These are phyloP conservation scores for Diplodia corticola DNA, from an alignment of 2,329 filamentous ascomycete genomes.

Conservation along the genomic window DNA sequence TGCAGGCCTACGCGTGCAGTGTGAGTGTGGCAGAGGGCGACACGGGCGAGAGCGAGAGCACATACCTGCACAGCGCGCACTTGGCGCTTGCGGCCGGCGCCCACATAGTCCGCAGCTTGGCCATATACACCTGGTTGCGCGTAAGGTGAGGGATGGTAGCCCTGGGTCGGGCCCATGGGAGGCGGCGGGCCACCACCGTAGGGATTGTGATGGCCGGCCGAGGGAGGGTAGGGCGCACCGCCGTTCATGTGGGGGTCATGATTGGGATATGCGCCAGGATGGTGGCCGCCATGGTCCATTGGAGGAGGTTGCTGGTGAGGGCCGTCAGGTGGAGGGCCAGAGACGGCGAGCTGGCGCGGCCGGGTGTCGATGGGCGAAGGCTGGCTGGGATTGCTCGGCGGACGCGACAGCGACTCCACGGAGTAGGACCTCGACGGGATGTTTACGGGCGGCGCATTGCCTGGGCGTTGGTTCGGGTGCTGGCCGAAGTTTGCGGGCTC, in stretches of 20 bases:
- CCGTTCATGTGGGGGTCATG: slow-evolving; percentile 38
- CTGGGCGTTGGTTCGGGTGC: slow-evolving; percentile 30
- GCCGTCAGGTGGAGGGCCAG: slow-evolving; percentile 10
- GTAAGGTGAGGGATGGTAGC: slow-evolving; percentile 30
- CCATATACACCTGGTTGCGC: slow-evolving; percentile 35
- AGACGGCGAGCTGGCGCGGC: slow-evolving; percentile 18
- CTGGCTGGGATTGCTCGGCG: slow-evolving; percentile 34
- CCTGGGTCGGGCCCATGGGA: slow-evolving; percentile 31
- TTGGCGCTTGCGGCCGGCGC: slow-evolving; percentile 19
- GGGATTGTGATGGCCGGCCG: slow-evolving; percentile 32
- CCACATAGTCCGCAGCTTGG: slow-evolving; percentile 18
- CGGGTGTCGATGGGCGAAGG: slow-evolving; percentile 24
- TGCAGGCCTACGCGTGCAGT: slow-evolving; percentile 69
- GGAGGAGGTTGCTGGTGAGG: slow-evolving; percentile 28
- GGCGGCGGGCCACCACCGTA: slow-evolving; percentile 35
- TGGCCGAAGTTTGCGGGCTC: slow-evolving; percentile 22
- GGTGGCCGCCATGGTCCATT: slow-evolving; percentile 41
- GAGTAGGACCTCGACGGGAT: slow-evolving; percentile 31
- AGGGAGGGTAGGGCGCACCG: slow-evolving; percentile 31
- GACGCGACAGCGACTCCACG: slow-evolving; percentile 38
- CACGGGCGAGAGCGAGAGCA: not conserved
- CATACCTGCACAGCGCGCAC: slow-evolving; percentile 23
- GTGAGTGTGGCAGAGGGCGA: slow-evolving; percentile 10
- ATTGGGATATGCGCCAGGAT: slow-evolving; percentile 35
- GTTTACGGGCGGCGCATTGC: slow-evolving; percentile 35